Conservation (phyloP, 2,329 filamentous ascomycete genomes). For the Onygena corvina region DNA sequence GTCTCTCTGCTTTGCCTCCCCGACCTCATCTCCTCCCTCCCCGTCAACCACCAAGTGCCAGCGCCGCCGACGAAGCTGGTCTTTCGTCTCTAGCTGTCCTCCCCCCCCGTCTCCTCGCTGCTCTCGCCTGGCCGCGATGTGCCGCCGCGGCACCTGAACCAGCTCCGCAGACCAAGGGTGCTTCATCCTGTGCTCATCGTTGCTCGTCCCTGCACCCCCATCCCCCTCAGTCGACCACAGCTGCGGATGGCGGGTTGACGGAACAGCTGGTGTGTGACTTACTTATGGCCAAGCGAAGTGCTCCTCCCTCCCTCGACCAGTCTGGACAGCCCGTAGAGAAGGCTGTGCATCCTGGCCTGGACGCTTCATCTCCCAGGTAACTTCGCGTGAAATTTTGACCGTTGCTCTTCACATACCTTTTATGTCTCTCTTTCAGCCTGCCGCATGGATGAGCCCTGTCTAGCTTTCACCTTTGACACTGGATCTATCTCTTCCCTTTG, state of each 20-base stretch:
- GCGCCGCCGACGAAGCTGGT: background rate
- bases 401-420: too few relatives aligned
- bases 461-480: background rate
- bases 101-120: background rate
- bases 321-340: slow-evolving; percentile 24
- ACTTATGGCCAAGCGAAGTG: slow-evolving; percentile 39
- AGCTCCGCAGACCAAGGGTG: too few relatives aligned
- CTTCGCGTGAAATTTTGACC: too few relatives aligned
- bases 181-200: background rate
- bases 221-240: slow-evolving; percentile 10
- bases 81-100: background rate
- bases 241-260: slow-evolving; percentile 36
- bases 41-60: background rate
- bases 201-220: background rate
- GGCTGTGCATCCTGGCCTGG: slow-evolving; percentile 22
- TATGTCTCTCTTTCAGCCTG: too few relatives aligned
- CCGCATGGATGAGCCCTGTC: background rate
- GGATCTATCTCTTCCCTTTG: slow-evolving; percentile 10
- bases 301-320: slow-evolving; percentile 31
- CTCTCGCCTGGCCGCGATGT: background rate
- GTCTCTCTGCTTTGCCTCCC: too few relatives aligned
- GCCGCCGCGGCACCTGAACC: background rate
- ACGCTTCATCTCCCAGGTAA: slow-evolving; percentile 28
- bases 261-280: slow-evolving; percentile 19
- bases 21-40: background rate